These are phyloP conservation scores for Hypomontagnella monticulosa DNA, from an alignment of 495 filamentous ascomycete species.

Conservation along the genomic window DNA sequence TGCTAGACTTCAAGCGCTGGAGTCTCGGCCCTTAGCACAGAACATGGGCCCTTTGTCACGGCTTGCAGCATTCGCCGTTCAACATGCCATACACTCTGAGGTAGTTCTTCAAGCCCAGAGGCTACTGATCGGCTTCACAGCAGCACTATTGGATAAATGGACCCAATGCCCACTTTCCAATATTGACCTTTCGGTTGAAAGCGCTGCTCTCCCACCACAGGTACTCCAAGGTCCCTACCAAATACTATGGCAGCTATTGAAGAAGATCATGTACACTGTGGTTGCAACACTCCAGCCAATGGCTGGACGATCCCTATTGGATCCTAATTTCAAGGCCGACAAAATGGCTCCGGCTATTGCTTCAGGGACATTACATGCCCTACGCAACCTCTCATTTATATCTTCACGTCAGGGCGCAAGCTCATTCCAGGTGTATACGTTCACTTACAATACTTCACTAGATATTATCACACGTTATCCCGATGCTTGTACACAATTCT, in stretches of 20 bases:
- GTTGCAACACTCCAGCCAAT: constrained; percentile 79
- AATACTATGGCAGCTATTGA: constrained; percentile 82
- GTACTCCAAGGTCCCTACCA: constrained; percentile 75
- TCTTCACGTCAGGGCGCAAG: constrained; percentile 78
- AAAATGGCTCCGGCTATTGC: constrained; percentile 74
- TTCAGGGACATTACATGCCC: constrained; percentile 77
- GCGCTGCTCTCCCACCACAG: constrained; percentile 72
- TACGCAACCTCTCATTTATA: constrained; percentile 89
- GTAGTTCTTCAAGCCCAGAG: constrained; percentile 75
- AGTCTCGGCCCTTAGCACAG: constrained; percentile 75
- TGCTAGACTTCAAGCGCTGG: constrained; percentile 63
- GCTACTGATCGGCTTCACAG: constrained; percentile 74
- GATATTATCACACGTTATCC: constrained; percentile 85
- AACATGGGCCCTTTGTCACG: constrained; percentile 82
- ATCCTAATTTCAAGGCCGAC: constrained; percentile 54
- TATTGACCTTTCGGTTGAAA: constrained; percentile 81
- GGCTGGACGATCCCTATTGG: constrained; percentile 67
- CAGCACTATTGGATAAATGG: constrained; percentile 82
- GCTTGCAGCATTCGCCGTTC: constrained; percentile 77
- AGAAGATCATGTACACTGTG: constrained; percentile 80
- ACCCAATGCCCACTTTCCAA: constrained; percentile 83
- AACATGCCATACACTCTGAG: constrained; percentile 67
- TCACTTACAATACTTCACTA: constrained; percentile 87
- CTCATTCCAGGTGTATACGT: constrained; percentile 80
- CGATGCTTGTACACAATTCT: constrained; percentile 71